Percentiles rank a stretch among this genome's conserved stretches.
These are phyloP conservation scores for Vaccinium macrocarpon DNA, from an alignment of 148 eudicot genomes.

Conservation along the genomic window DNA sequence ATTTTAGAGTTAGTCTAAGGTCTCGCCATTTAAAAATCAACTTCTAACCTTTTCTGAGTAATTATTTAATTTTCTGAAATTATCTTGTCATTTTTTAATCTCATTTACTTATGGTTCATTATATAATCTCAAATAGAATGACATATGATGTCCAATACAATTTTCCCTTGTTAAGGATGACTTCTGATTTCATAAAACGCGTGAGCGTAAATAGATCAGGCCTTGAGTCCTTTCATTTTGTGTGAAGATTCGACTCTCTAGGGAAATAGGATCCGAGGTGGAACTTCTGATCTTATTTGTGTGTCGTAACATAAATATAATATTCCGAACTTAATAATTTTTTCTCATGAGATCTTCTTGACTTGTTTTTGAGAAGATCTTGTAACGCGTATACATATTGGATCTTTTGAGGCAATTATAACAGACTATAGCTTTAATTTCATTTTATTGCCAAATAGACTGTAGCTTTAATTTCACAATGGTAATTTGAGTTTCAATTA, in stretches of 20 bases:
- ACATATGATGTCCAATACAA: too few species aligned
- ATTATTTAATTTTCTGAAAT: background rate
- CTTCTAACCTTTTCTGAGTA: background rate
- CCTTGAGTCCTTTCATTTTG: background rate
- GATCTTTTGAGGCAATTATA: slow-evolving; percentile 16
- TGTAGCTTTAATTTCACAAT: too few species aligned
- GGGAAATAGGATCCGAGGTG: background rate
- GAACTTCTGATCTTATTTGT: background rate
- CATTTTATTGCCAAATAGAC: too few species aligned
- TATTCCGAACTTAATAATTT: background rate
- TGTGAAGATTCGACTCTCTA: background rate
- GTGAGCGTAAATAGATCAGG: too few species aligned
- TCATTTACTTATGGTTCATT: too few species aligned
- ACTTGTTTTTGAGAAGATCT: background rate
- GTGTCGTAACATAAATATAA: background rate
- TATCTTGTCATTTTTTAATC: background rate
- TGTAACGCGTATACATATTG: background rate
- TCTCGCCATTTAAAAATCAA: background rate
- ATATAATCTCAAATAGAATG: too few species aligned
- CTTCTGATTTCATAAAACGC: background rate
- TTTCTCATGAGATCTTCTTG: background rate
- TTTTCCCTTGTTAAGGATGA: too few species aligned
- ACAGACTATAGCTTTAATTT: too few species aligned
- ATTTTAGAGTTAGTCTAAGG: background rate
- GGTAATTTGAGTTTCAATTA: background rate